Base-by-base conservation (phyloP, 805 yeast genomes). In the Spathaspora passalidarum region DNA sequence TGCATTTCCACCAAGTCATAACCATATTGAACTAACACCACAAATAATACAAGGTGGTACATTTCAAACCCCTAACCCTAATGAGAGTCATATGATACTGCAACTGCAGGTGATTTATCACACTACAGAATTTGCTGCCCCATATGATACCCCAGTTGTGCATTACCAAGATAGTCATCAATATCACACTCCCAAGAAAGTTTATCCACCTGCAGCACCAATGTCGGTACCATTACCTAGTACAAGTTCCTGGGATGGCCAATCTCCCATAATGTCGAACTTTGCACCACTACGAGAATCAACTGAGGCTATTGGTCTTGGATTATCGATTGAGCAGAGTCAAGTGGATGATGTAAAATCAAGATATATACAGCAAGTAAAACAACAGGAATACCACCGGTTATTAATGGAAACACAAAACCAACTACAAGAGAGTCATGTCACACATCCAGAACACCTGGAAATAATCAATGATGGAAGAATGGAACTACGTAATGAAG, bases 321-420 rank as follows among this genome's bases (percentile, higher is more conserved):
- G 34, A 29, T 29, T 29, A 29, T 29, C 34, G 6, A 11, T 29
- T 29, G 34, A 29, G 6, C 34, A 29, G 14, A 10, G 13, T n/a
- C 34, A 29, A 29, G 34, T 29, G 4, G 34, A 29, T 29, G 17
- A 29, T n/a, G 34, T 17, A 10, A 29, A 29, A 29, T 6, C 19
- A 10, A 6, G 23, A 25, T 39, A 25, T 25, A 13, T 39, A 23
- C 42, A 39, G 25, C 42, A 39, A 19, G 19, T 29, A 13, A 23
- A 25, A 23, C 34, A 39, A 39, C 32, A 39, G 19, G 34, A 39
- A 19, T 39, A 39, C 13, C 42, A 39, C 13, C 29, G 32, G 13
- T 23, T 39, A n/a, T 2, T 39, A 10, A 18, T 39, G 16, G 34
- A 39, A 20, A 39, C 22, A 25, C 42, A 39, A 29, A 39, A 39